Evolutionary conservation across 2,329 filamentous ascomycete genomes (phyloP).

Genomic region (Sporothrix pallida): DNA sequence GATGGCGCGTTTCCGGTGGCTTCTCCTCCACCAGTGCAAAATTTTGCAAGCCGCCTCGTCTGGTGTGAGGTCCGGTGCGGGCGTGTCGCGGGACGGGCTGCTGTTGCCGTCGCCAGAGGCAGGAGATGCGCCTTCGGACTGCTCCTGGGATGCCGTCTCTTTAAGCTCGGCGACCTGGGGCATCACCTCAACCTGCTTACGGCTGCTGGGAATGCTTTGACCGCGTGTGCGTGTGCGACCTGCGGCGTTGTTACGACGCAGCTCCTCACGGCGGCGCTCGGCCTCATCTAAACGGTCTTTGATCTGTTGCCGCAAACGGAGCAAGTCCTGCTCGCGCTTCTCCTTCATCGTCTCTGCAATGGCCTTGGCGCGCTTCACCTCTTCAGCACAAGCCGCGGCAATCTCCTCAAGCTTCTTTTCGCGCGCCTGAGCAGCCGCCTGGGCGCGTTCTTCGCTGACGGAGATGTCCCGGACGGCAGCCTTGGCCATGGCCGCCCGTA

Average conservation of each 20-base stretch:
- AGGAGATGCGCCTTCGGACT: neutral
- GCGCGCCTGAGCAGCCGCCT: slow-evolving; percentile 77
- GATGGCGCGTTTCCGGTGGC: slow-evolving; percentile 64
- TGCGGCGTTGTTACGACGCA: slow-evolving; percentile 61
- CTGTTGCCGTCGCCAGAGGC: neutral
- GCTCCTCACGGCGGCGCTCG: slow-evolving; percentile 70
- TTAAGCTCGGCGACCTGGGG: slow-evolving; percentile 58
- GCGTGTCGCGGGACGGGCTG: slow-evolving; percentile 39
- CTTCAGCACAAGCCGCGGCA: slow-evolving; percentile 79
- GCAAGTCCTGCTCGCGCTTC: slow-evolving; percentile 75
- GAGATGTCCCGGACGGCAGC: slow-evolving; percentile 68
- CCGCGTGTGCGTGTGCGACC: slow-evolving; percentile 55
- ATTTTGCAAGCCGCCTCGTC: slow-evolving; percentile 69
- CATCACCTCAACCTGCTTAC: slow-evolving; percentile 56
- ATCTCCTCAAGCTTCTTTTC: slow-evolving; percentile 84
- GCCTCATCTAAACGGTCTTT: slow-evolving; percentile 81
- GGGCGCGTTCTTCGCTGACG: slow-evolving; percentile 74
- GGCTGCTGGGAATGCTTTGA: slow-evolving; percentile 55
- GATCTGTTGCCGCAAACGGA: slow-evolving; percentile 73
- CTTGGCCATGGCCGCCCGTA: slow-evolving; percentile 76
- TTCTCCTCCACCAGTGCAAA: slow-evolving; percentile 72
- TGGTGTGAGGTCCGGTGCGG: slow-evolving; percentile 38
- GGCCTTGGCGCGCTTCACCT: slow-evolving; percentile 81
- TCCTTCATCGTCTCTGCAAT: slow-evolving; percentile 83
- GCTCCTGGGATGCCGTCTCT: slow-evolving; percentile 46